Conservation (phyloP, 108 stramenopile genomes). For the Discostella stelligeroides region DNA sequence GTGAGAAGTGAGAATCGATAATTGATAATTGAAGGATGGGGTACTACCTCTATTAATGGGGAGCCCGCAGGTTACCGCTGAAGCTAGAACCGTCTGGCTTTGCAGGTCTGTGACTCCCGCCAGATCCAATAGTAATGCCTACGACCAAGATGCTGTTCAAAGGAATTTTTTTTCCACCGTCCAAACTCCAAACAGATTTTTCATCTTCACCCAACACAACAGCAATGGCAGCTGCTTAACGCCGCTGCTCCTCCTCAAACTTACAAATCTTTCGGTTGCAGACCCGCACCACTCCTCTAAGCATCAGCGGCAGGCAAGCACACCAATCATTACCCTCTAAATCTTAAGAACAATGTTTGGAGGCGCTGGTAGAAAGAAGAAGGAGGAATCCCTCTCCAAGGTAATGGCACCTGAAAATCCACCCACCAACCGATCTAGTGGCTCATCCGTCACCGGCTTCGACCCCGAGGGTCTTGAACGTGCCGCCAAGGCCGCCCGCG, state of each 20-base stretch:
- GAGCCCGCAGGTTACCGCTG: too few relatives aligned
- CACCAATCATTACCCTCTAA: too few relatives aligned
- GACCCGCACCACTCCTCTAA: not conserved
- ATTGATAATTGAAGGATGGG: too few relatives aligned
- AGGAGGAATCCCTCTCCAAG: conserved; percentile 66
- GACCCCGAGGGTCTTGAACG: conserved; percentile 95
- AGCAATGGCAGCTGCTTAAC: too few relatives aligned
- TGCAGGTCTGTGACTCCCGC: too few relatives aligned
- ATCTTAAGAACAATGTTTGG: conserved; percentile 50
- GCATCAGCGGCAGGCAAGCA: too few relatives aligned
- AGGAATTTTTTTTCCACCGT: not conserved
- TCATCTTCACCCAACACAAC: too few relatives aligned
- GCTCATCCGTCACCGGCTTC: conserved; percentile 76
- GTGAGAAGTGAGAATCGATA: too few relatives aligned
- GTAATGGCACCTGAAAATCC: conserved; percentile 86
- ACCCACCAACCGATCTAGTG: conserved; percentile 45
- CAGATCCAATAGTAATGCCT: conserved; percentile 2
- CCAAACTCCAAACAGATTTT: not conserved
- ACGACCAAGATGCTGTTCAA: not conserved
- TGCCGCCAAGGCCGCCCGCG: conserved; percentile 91
- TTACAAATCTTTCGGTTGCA: not conserved
- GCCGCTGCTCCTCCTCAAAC: not conserved
- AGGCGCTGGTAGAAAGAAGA: conserved; percentile 59
- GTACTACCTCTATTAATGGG: too few relatives aligned
- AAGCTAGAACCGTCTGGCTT: not conserved